Conservation (phyloP, 2,329 filamentous ascomycete genomes). For the Alternaria incomplexa region DNA sequence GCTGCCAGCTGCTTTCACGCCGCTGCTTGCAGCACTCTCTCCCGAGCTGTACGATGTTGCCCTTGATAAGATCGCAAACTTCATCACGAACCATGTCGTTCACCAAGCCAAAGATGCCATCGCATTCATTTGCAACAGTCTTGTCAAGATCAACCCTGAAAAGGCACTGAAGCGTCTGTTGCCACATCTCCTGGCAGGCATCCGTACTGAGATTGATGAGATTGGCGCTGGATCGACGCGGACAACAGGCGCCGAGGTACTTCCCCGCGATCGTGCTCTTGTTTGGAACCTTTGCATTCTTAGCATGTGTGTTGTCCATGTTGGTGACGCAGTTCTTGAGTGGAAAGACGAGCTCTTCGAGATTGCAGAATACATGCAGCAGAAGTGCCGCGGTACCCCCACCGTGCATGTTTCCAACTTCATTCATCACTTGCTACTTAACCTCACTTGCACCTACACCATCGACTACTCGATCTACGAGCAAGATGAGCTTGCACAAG, state of each 20-base stretch:
- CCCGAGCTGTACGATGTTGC: slow-evolving; percentile 92
- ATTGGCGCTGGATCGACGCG: slow-evolving; percentile 95
- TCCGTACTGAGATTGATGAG: slow-evolving; percentile 94
- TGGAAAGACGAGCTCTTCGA: slow-evolving; percentile 90
- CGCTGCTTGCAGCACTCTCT: slow-evolving; percentile 87
- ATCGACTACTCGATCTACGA: slow-evolving; percentile 90
- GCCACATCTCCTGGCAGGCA: slow-evolving; percentile 87
- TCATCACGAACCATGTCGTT: slow-evolving; percentile 92
- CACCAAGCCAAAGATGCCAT: slow-evolving; percentile 97
- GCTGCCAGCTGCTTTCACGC: slow-evolving; percentile 86
- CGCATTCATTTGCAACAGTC: slow-evolving; percentile 95
- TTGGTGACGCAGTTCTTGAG: slow-evolving; percentile 85
- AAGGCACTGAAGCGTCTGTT: slow-evolving; percentile 91
- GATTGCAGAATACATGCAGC: slow-evolving; percentile 94
- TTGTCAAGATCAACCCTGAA: slow-evolving; percentile 94
- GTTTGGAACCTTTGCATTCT: slow-evolving; percentile 98
- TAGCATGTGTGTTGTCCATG: slow-evolving; percentile 97
- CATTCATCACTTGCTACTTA: slow-evolving; percentile 93
- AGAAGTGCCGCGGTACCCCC: slow-evolving; percentile 89
- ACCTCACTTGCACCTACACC: slow-evolving; percentile 92
- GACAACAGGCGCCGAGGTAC: slow-evolving; percentile 89
- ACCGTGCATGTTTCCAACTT: slow-evolving; percentile 98
- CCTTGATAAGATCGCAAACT: slow-evolving; percentile 88
- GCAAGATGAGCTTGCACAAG: slow-evolving; percentile 71
- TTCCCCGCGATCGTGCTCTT: slow-evolving; percentile 88